Evolutionary conservation across 164 flowering plant genomes (phyloP).

Genomic region (Paratinospora sagittata): DNA sequence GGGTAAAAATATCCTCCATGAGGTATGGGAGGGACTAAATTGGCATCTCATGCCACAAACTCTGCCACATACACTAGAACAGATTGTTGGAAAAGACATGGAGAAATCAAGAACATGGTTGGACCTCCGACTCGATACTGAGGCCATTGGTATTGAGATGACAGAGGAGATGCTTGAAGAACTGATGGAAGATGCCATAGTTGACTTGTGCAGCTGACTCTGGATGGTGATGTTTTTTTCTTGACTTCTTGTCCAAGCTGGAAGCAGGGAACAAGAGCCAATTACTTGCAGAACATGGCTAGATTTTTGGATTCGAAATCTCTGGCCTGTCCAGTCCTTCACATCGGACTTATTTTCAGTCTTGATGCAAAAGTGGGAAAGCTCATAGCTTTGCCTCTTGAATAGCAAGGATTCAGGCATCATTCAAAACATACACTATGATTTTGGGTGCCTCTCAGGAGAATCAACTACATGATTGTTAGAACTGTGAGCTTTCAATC

Average conservation of each 20-base stretch:
- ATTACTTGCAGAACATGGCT: background rate
- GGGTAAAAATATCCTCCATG: constrained; percentile 33
- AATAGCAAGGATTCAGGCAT: background rate
- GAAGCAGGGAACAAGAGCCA: background rate
- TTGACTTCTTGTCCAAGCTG: constrained; percentile 7
- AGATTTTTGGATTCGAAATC: background rate
- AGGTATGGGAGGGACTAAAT: constrained; percentile 54
- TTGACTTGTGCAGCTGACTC: constrained; percentile 26
- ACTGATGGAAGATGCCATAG: constrained; percentile 50
- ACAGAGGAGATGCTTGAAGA: constrained; percentile 53
- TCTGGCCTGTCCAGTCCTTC: background rate
- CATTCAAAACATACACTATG: background rate
- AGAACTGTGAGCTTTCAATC: background rate
- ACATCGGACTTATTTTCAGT: background rate
- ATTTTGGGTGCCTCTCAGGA: background rate
- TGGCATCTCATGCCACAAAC: constrained; percentile 40
- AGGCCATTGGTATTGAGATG: constrained; percentile 44
- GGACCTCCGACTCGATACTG: constrained; percentile 48
- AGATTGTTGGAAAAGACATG: constrained; percentile 62
- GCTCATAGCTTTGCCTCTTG: background rate
- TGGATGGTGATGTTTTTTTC: background rate
- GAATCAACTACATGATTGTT: background rate
- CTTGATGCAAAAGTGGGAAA: background rate
- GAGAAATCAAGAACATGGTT: constrained; percentile 52
- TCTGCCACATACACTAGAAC: constrained; percentile 49